Base-by-base conservation (phyloP, 768 basidiomycete genomes). In the Cyathus striatus region DNA sequence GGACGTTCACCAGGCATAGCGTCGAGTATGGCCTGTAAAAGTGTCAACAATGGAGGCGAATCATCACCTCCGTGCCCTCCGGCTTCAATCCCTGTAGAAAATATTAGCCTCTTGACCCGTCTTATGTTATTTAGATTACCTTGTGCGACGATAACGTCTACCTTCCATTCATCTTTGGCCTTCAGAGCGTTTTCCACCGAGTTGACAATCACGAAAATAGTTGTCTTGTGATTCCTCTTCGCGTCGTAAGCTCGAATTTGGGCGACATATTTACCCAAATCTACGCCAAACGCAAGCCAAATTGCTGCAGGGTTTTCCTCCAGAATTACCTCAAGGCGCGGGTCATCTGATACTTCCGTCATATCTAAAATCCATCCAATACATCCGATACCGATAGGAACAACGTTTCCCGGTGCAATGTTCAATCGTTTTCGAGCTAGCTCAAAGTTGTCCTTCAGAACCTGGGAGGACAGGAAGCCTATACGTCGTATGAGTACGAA, bases 61-160 rank as follows among this genome's bases (percentile, higher is more conserved):
- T 61, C 47, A 33, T 66, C 59, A 1, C 73, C 76, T 47, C 59
- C 58, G 24, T 61, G 59, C 1, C 61, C 61, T 0, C 61, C 61
- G 9, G 62, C 58, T 33, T 62, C 61, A 9, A 46, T 55, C 6
- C 62, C 60, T 61, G 32, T 4, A 9, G 34, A 39, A 10, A 18
- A 17, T 23, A 46, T 26, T 35, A 12, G 36, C 24, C 14, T 50
- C 24, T 22, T 22, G 12, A 23, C 16, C 12, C 27, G 7, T 24
- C n/a, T n/a, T n/a, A n/a, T n/a, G n/a, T n/a, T n/a, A n/a, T n/a
- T n/a, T 9, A 30, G 27, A 36, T 16, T 44, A 78, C 85, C 83
- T 72, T 87, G 84, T 0, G 72, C 77, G 4, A 86, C 78, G 23
- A 87, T 46, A 1, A 78, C 73, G 51, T 87, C 85, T 0, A 70